Evolutionary conservation across 2,329 filamentous ascomycete species (phyloP).

Genomic region (Davidsoniella virescens): DNA sequence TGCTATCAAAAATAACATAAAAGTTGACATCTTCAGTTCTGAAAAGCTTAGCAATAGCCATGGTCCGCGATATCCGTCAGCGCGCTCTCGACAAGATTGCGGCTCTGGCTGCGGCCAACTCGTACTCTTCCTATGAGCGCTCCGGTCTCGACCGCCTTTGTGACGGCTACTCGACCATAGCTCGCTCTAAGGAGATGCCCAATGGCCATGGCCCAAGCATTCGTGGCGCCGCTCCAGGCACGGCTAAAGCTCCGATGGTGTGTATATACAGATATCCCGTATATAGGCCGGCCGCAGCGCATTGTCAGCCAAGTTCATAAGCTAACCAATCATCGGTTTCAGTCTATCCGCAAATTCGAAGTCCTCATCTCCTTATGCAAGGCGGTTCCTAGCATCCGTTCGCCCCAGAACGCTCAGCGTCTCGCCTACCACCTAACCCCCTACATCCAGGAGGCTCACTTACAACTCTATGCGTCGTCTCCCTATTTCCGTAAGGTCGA

Average conservation of each 20-base stretch:
- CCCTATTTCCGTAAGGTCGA: constrained; percentile 70
- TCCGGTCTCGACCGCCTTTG: constrained; percentile 48
- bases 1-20: not conserved
- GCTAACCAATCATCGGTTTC: not conserved
- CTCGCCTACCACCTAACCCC: constrained; percentile 64
- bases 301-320: not conserved
- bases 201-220: constrained; percentile 26
- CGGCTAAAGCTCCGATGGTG: constrained; percentile 47
- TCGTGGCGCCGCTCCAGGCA: constrained; percentile 18
- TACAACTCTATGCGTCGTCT: constrained; percentile 61
- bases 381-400: constrained; percentile 61
- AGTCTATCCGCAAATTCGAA: constrained; percentile 84
- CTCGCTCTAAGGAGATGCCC: constrained; percentile 26
- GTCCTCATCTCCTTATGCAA: constrained; percentile 83
- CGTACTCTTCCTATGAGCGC: constrained; percentile 38
- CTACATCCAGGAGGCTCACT: constrained; percentile 73
- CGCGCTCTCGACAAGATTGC: constrained; percentile 50
- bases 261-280: constrained; percentile 12
- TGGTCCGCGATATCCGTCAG: constrained; percentile 42
- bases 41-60: constrained; percentile 15
- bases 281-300: not conserved
- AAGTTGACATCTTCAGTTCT: not conserved
- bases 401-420: constrained; percentile 55
- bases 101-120: constrained; percentile 39
- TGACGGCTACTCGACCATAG: constrained; percentile 35